Evolutionary conservation across 2,329 filamentous ascomycete genomes (phyloP), one percentile per base, ranked within the genome.

Genomic region (Aschersonia sp.): DNA sequence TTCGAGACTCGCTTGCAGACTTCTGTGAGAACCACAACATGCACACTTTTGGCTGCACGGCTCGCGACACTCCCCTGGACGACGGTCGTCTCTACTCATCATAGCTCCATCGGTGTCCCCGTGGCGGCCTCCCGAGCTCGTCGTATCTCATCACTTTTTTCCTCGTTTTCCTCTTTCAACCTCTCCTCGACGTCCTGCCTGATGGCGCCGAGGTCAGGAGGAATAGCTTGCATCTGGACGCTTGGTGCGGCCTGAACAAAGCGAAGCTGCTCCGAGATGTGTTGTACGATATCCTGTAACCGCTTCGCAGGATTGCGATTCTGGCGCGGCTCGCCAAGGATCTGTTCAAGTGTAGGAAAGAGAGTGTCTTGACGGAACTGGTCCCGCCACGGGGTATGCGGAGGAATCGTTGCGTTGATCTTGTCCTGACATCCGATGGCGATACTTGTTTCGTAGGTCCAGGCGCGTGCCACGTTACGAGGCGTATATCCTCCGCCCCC

Each of bases 401-500:
- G 67, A 0, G 92, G 90, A 31, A 97, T 82, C 10, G 79, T 74
- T 14, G 83, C 76, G 60, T 73, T 69, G 52, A 95, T 82, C 49
- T 77, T 76, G 52, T 83, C 73, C 50, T 84, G 74, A 49, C 80
- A 81, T 54, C 82, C 81, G 52, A 94, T 85, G 50, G 87, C 87
- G 55, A 97, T 87, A 51, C 85, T 84, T 10, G 92, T 98, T 68
- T 98, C 92, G 66, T 94, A 90, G 30, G 89, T 87, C 92, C 92
- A 98, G 32, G 90, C 88, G 47, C 92, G 84, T 41, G 92, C 92
- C 6, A 98, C 92, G 59, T 98, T 98, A 53, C 90, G 80, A 5
- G 92, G 89, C 11, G 92, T 98, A 66, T 98, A 98, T 31, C 92
- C 92, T 48, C 92, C 92, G 40, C 92, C 92, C 43, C 92, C 92